phyloP scores from a whole-genome alignment of 768 basidiomycete genomes.

The Chalciporus sphaerocephalus region DNA sequence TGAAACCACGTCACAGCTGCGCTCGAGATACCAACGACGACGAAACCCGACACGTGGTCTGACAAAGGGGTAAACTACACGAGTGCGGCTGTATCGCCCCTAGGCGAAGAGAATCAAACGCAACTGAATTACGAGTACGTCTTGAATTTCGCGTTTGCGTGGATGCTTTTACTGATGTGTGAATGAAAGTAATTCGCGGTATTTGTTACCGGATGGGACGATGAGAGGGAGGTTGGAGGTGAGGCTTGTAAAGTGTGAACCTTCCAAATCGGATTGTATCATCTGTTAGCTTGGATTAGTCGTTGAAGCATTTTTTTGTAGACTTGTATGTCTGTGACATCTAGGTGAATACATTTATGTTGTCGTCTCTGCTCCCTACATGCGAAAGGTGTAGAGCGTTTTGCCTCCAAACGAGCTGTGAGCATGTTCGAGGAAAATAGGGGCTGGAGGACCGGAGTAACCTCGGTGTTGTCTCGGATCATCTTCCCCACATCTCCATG shows the following conservation, averaged over 20 bases:
- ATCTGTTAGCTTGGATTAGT: slow-evolving; percentile 8
- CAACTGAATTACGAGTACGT: slow-evolving; percentile 10
- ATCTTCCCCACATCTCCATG: too few species aligned
- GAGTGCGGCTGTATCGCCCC: slow-evolving; percentile 7
- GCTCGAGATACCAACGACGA: slow-evolving; percentile 1
- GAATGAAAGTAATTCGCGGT: slow-evolving; percentile 9
- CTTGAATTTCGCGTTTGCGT: not conserved
- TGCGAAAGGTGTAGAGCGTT: too few species aligned
- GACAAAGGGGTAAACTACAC: slow-evolving; percentile 12
- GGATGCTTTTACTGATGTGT: not conserved
- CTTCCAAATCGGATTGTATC: slow-evolving; percentile 11
- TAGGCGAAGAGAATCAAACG: not conserved
- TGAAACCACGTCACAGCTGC: not conserved
- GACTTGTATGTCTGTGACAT: too few species aligned
- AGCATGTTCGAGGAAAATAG: too few species aligned
- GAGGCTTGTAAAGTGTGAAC: slow-evolving; percentile 6
- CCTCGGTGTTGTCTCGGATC: too few species aligned
- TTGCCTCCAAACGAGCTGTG: too few species aligned
- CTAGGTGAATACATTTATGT: too few species aligned
- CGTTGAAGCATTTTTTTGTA: too few species aligned
- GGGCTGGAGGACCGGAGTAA: too few species aligned
- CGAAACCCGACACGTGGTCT: slow-evolving; percentile 15
- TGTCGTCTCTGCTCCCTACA: too few species aligned
- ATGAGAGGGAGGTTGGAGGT: slow-evolving; percentile 17
- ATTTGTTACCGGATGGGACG: slow-evolving; percentile 17